These are phyloP conservation scores for Colletotrichum neosansevieriae DNA, from an alignment of 2,329 filamentous ascomycete genomes.

Conservation along the genomic window DNA sequence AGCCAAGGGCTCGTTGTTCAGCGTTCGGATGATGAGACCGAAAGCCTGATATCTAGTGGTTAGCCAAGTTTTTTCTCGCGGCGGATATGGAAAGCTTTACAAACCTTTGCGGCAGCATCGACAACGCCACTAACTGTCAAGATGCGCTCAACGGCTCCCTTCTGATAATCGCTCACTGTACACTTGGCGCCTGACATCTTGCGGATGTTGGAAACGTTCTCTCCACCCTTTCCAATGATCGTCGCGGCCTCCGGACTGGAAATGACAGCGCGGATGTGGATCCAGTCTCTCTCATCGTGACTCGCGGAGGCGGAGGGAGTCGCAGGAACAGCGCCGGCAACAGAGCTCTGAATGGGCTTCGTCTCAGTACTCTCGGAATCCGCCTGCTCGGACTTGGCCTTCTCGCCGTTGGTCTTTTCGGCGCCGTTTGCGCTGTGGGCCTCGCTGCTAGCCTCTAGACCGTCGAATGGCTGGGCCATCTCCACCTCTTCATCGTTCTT, in stretches of 20 bases:
- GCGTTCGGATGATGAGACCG: constrained; percentile 95
- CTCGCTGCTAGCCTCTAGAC: constrained; percentile 50
- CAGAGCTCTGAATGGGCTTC: constrained; percentile 59
- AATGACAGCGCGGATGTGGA: constrained; percentile 96
- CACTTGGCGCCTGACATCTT: constrained; percentile 97
- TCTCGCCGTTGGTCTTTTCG: constrained; percentile 63
- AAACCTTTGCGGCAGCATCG: constrained; percentile 95
- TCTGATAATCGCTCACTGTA: constrained; percentile 98
- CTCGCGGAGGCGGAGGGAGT: constrained; percentile 60
- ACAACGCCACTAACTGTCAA: constrained; percentile 96
- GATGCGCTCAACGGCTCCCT: constrained; percentile 96
- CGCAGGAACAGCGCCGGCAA: constrained; percentile 51
- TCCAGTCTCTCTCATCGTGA: constrained; percentile 94
- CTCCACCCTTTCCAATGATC: constrained; percentile 97
- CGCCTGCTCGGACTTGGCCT: constrained; percentile 71
- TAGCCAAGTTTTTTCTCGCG: not conserved
- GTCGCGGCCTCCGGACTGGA: constrained; percentile 97
- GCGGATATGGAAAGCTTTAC: not conserved
- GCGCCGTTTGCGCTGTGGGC: constrained; percentile 61
- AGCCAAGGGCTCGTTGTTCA: constrained; percentile 95
- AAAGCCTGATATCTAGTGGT: constrained; percentile 74
- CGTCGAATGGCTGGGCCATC: constrained; percentile 54
- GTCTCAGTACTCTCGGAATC: constrained; percentile 66
- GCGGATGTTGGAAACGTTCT: constrained; percentile 97
- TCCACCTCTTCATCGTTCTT: constrained; percentile 73